A percentile compares a stretch with the other conserved stretches of the same genome.
Evolutionary conservation across 164 flowering plant species (phyloP).

Genomic region (Aristolochia californica): DNA sequence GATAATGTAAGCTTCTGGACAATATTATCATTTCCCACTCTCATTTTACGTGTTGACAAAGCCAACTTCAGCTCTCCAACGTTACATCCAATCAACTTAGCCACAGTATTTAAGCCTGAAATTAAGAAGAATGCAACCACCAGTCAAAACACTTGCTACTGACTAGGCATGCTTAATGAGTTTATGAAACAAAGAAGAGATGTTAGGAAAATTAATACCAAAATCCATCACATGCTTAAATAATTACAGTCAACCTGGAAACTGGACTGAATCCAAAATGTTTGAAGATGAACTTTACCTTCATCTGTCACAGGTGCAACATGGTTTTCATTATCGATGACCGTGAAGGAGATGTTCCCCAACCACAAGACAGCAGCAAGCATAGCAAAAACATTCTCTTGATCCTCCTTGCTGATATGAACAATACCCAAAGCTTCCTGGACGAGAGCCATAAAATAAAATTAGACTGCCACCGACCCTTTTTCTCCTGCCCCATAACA

Average conservation of each 20-base stretch:
- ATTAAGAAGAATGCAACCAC: slow-evolving; percentile 5
- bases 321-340: slow-evolving; percentile 89
- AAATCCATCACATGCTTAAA: no score
- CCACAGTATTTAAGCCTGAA: slow-evolving; percentile 56
- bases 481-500: background rate
- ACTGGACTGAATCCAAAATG: no score
- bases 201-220: no score
- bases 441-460: slow-evolving; percentile 3
- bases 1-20: slow-evolving; percentile 83
- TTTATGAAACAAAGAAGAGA: no score
- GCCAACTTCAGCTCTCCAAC: slow-evolving; percentile 54
- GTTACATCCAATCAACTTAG: slow-evolving; percentile 68
- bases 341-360: slow-evolving; percentile 80
- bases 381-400: slow-evolving; percentile 86
- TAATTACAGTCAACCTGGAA: no score
- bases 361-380: slow-evolving; percentile 95
- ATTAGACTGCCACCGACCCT: background rate
- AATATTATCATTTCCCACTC: slow-evolving; percentile 76
- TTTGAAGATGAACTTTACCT: slow-evolving; percentile 30
- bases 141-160: no score
- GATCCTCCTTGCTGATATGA: slow-evolving; percentile 85
- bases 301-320: slow-evolving; percentile 84
- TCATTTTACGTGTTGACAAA: slow-evolving; percentile 91
- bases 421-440: slow-evolving; percentile 96
- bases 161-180: no score